These are phyloP conservation scores for Hermanozyma aechmeae DNA, from an alignment of 805 yeast species.

Conservation along the genomic window DNA sequence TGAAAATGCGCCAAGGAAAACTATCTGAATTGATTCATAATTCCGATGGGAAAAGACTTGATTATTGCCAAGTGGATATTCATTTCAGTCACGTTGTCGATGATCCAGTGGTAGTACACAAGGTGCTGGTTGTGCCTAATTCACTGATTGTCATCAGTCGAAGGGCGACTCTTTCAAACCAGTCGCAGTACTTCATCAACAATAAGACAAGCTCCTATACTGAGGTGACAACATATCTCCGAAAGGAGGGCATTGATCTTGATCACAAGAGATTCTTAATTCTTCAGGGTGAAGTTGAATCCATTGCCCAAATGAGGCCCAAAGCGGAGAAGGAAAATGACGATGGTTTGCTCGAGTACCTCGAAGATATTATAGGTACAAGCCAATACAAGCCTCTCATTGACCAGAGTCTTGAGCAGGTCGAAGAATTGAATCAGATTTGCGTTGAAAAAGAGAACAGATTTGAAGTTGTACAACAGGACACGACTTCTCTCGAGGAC, in stretches of 20 bases:
- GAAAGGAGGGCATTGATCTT: conserved; percentile 80
- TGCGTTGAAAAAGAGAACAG: conserved; percentile 77
- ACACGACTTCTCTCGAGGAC: conserved; percentile 55
- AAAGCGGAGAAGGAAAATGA: conserved; percentile 89
- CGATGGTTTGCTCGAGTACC: conserved; percentile 87
- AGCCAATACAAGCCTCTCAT: conserved; percentile 71
- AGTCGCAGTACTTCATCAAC: conserved; percentile 72
- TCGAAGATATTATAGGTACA: conserved; percentile 97
- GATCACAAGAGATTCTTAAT: conserved; percentile 93
- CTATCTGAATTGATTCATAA: conserved; percentile 89
- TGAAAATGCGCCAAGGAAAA: conserved; percentile 93
- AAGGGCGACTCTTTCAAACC: conserved; percentile 65
- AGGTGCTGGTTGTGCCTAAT: conserved; percentile 30
- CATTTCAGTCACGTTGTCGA: conserved; percentile 76
- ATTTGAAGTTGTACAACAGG: conserved; percentile 71
- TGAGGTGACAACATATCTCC: conserved; percentile 66
- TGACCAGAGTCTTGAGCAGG: conserved; percentile 48
- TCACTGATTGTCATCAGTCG: conserved; percentile 67
- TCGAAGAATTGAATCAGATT: conserved; percentile 70
- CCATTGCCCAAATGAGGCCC: conserved; percentile 97
- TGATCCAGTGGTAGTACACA: conserved; percentile 24
- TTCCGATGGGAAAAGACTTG: conserved; percentile 57
- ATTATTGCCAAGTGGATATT: conserved; percentile 83
- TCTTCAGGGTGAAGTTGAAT: conserved; percentile 96
- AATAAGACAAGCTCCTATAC: conserved; percentile 61